Evolutionary conservation across 1,139 yeast species (phyloP).

Genomic region (Zygotorulaspora mrakii): DNA sequence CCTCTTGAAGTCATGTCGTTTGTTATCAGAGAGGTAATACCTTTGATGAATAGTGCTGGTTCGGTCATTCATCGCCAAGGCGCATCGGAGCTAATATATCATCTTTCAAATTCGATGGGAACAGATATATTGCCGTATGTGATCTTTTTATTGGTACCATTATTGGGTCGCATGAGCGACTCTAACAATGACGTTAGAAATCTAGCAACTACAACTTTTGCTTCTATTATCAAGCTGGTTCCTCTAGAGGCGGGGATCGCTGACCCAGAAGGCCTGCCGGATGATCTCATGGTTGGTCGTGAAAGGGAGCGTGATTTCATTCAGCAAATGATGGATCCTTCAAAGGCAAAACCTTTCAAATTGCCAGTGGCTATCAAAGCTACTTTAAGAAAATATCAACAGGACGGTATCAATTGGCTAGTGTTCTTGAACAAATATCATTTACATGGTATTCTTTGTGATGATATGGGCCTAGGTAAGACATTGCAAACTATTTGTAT

Average conservation of each 20-base stretch:
- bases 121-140: constrained; percentile 87
- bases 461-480: constrained; percentile 99
- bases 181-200: constrained; percentile 84
- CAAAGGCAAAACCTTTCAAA: constrained; percentile 81
- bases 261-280: constrained; percentile 91
- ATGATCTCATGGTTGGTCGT: constrained; percentile 77
- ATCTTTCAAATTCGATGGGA: constrained; percentile 82
- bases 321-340: constrained; percentile 98
- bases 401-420: constrained; percentile 98
- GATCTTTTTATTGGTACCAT: constrained; percentile 92
- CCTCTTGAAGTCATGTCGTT: constrained; percentile 75
- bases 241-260: constrained; percentile 98
- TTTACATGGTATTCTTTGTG: constrained; percentile 94
- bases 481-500: constrained; percentile 96
- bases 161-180: constrained; percentile 97
- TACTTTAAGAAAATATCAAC: constrained; percentile 90
- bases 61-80: constrained; percentile 82
- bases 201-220: constrained; percentile 93
- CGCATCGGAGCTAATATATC: constrained; percentile 87
- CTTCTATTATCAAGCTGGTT: constrained; percentile 88
- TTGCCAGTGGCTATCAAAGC: constrained; percentile 92
- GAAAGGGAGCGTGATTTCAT: constrained; percentile 93
- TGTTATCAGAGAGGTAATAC: constrained; percentile 72
- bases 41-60: constrained; percentile 79
- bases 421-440: constrained; percentile 94